Percentiles rank a stretch among this genome's conserved stretches.
Conservation (phyloP, 2,329 filamentous ascomycete species). For the Clarireedia sp. region DNA sequence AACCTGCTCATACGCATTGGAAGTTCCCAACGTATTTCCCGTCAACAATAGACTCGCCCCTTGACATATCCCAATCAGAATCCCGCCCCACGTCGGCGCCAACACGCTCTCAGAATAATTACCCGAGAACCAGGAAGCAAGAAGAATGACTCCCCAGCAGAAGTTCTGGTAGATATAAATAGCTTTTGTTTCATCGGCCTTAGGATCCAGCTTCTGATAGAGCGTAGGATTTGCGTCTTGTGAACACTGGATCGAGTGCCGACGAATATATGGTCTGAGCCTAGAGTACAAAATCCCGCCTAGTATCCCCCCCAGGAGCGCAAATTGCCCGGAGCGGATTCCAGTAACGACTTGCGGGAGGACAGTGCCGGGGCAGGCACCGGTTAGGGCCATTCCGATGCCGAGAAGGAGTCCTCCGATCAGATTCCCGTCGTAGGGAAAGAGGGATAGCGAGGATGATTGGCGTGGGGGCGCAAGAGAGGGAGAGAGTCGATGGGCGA, state of each 20-base stretch:
- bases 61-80: constrained; percentile 52
- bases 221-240: constrained; percentile 16
- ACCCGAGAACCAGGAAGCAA: constrained; percentile 6
- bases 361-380: constrained; percentile 58
- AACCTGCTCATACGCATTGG: constrained; percentile 52
- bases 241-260: neutral
- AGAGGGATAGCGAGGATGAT: constrained; percentile 31
- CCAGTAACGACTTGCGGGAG: constrained; percentile 51
- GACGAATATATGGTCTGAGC: constrained; percentile 7
- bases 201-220: constrained; percentile 11
- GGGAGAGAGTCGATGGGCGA: constrained; percentile 17
- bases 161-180: constrained; percentile 17
- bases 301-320: constrained; percentile 45
- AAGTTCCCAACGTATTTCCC: constrained; percentile 50
- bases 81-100: constrained; percentile 39
- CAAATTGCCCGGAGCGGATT: constrained; percentile 42
- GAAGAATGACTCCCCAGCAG: constrained; percentile 13
- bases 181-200: constrained; percentile 3
- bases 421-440: constrained; percentile 56
- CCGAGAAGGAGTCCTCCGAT: constrained; percentile 55
- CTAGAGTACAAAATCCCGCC: constrained; percentile 44
- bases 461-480: constrained; percentile 1
- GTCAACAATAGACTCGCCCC: constrained; percentile 46
- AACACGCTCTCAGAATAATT: constrained; percentile 9
- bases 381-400: constrained; percentile 57